Conservation (phyloP, 352 stramenopile genomes). For the Halophytophthora batemanensis region DNA sequence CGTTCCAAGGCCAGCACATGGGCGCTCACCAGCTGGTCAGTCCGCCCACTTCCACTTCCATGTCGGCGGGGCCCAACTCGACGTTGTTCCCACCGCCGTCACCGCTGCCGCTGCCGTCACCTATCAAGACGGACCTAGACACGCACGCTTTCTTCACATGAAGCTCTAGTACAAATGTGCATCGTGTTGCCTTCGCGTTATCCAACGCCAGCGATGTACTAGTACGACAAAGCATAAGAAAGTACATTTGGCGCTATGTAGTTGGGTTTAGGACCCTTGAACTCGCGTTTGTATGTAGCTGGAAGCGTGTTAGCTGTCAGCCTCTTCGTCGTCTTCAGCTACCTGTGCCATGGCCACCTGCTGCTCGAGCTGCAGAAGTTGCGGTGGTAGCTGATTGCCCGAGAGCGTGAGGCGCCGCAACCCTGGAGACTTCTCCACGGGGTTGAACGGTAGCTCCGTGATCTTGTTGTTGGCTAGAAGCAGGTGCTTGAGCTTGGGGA, state of each 20-base stretch:
- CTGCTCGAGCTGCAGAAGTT: conserved; percentile 64
- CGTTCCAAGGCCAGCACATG: conserved; percentile 22
- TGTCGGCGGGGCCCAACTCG: conserved; percentile 11
- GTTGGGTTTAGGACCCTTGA: neutral
- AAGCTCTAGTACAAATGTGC: conserved; percentile 5
- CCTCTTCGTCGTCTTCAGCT: conserved; percentile 51
- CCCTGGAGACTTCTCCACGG: conserved; percentile 59
- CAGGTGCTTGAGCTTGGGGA: conserved; percentile 78
- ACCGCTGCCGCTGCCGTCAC: conserved; percentile 63
- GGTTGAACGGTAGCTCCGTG: conserved; percentile 77
- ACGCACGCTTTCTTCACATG: conserved; percentile 86
- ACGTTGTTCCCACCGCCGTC: conserved; percentile 30
- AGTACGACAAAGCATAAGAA: conserved; percentile 12
- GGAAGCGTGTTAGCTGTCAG: conserved; percentile 21
- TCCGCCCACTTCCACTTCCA: conserved; percentile 13
- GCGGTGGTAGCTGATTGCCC: conserved; percentile 60
- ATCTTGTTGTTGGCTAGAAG: conserved; percentile 85
- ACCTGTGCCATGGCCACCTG: conserved; percentile 55
- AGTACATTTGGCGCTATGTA: conserved; percentile 17
- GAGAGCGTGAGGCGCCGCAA: conserved; percentile 78
- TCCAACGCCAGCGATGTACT: neutral
- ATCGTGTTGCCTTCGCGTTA: too few species aligned
- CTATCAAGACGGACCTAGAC: conserved; percentile 84
- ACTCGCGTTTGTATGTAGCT: conserved; percentile 1
- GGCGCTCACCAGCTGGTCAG: conserved; percentile 22